A percentile compares a stretch with the other conserved stretches of the same genome.
These are phyloP conservation scores for Solanum ossicruentum DNA, from an alignment of 257 asterid genomes.

Conservation along the genomic window DNA sequence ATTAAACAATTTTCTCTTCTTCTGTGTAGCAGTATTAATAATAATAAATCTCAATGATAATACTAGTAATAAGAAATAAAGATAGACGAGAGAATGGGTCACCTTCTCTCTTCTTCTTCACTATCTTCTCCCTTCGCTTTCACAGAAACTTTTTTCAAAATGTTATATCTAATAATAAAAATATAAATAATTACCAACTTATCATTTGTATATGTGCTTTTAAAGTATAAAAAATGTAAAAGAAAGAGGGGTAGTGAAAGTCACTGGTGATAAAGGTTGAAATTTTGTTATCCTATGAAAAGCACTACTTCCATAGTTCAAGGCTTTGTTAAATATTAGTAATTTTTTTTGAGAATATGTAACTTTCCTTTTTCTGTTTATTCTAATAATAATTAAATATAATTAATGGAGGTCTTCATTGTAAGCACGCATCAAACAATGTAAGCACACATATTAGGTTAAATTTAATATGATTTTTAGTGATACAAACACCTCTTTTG, in stretches of 20 bases:
- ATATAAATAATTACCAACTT: conserved; percentile 10
- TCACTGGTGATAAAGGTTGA: background rate
- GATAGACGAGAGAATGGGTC: conserved; percentile 43
- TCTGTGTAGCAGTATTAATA: background rate
- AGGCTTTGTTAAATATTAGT: background rate
- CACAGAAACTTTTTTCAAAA: conserved; percentile 29
- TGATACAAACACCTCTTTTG: background rate
- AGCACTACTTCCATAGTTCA: conserved; percentile 2
- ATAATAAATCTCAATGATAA: conserved; percentile 18
- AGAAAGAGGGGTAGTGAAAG: conserved; percentile 31
- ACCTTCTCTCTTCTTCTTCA: conserved; percentile 39
- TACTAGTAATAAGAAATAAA: conserved; percentile 10
- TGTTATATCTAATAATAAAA: background rate
- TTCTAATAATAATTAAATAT: background rate
- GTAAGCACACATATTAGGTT: background rate
- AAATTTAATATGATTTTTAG: background rate
- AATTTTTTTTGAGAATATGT: background rate
- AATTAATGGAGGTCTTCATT: background rate
- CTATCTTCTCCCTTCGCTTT: conserved; percentile 42
- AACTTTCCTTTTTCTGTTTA: background rate
- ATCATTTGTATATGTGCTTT: conserved; percentile 18
- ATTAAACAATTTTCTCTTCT: background rate
- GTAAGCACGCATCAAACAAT: background rate
- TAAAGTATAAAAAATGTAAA: background rate
- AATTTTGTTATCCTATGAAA: background rate